Evolutionary conservation across 306 rosid genomes (phyloP).

Genomic region (Vigna trinervia): DNA sequence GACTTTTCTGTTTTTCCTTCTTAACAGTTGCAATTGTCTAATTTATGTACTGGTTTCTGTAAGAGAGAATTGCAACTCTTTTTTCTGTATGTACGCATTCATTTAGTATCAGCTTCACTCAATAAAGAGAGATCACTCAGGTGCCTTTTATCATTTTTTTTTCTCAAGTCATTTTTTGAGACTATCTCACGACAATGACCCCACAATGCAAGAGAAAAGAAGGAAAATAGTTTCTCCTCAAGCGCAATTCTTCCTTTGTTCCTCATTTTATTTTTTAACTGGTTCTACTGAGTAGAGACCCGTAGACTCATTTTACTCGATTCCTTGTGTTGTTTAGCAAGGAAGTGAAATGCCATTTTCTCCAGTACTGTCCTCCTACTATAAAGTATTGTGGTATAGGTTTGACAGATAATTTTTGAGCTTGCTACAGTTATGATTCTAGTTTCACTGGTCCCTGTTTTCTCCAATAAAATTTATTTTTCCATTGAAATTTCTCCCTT

Average conservation of each 20-base stretch:
- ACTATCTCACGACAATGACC: too few relatives aligned
- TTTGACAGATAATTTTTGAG: not conserved
- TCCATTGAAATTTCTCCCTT: not conserved
- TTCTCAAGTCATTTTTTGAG: too few relatives aligned
- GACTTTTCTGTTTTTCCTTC: too few relatives aligned
- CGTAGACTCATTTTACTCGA: not conserved
- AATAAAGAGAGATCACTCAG: too few relatives aligned
- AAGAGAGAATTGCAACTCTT: too few relatives aligned
- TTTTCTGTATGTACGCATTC: too few relatives aligned
- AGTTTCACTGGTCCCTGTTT: not conserved
- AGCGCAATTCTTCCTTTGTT: not conserved
- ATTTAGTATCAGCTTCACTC: too few relatives aligned
- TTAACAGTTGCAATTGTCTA: too few relatives aligned
- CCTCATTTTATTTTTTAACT: constrained; percentile 2
- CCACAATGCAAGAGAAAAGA: too few relatives aligned
- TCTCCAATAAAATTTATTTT: not conserved
- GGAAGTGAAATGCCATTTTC: not conserved
- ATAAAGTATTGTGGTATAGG: constrained; percentile 2
- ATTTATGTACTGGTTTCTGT: too few relatives aligned
- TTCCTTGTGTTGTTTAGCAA: not conserved
- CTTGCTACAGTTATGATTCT: constrained; percentile 7
- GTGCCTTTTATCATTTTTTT: too few relatives aligned
- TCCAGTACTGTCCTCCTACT: not conserved
- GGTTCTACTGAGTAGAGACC: constrained; percentile 1
- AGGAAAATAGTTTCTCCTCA: not conserved